Conservation (phyloP, 495 filamentous ascomycete species). For the Sabuloglossum arenarium region DNA sequence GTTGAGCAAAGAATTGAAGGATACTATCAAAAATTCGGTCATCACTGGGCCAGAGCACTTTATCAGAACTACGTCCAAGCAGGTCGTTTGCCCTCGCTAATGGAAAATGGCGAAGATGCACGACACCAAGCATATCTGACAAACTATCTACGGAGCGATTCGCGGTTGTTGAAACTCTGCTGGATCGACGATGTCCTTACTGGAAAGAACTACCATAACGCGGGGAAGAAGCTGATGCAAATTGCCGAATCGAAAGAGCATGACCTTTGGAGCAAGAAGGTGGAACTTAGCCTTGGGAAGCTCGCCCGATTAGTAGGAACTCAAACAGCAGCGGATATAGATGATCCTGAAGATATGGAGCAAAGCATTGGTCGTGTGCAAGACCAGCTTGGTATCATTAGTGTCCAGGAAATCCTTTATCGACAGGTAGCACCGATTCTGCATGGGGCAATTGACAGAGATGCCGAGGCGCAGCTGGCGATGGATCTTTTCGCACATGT, state of each 20-base stretch:
- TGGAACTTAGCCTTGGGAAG: conserved; percentile 75
- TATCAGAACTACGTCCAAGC: conserved; percentile 54
- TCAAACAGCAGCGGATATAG: conserved; percentile 16
- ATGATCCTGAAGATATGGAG: conserved; percentile 2
- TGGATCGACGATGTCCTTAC: conserved; percentile 85
- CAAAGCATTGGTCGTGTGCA: background rate
- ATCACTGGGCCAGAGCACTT: conserved; percentile 55
- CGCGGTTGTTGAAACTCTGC: conserved; percentile 48
- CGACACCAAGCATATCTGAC: conserved; percentile 47
- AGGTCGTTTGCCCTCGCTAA: conserved; percentile 39
- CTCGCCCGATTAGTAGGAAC: conserved; percentile 41
- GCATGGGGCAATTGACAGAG: conserved; percentile 48
- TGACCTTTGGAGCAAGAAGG: conserved; percentile 73
- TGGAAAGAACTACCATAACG: conserved; percentile 48
- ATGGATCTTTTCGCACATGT: conserved; percentile 37
- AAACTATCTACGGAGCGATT: conserved; percentile 46
- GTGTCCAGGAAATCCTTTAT: conserved; percentile 56
- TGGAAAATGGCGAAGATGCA: conserved; percentile 31
- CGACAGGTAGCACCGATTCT: conserved; percentile 34
- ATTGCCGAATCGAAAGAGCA: conserved; percentile 45
- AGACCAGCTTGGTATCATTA: conserved; percentile 35
- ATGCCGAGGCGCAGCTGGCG: conserved; percentile 53
- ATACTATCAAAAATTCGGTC: conserved; percentile 58
- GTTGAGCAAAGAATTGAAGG: conserved; percentile 26
- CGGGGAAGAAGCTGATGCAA: conserved; percentile 41